Conservation (phyloP, 257 asterid genomes). For the Handroanthus guayacan region DNA sequence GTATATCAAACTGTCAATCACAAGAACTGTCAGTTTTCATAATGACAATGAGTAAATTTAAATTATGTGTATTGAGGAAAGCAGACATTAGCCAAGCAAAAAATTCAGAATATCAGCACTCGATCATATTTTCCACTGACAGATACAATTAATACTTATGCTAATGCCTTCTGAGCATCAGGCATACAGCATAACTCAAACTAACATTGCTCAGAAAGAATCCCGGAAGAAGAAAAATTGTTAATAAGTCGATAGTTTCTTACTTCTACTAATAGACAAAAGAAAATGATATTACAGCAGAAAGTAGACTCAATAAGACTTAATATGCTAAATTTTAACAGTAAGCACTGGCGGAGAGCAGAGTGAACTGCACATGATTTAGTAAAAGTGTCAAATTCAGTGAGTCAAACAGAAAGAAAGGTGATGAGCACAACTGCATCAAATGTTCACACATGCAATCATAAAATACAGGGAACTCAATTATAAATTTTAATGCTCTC, state of each 20-base stretch:
- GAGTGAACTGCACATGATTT: constrained; percentile 9
- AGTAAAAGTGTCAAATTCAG: constrained; percentile 9
- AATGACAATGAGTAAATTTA: constrained; percentile 22
- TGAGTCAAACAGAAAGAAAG: neutral
- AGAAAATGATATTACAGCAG: neutral
- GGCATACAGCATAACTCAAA: constrained; percentile 19
- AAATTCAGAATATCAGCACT: constrained; percentile 16
- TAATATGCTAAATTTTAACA: neutral
- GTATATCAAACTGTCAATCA: constrained; percentile 48
- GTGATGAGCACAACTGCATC: neutral
- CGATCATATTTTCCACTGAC: constrained; percentile 8
- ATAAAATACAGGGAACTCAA: neutral
- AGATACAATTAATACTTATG: constrained; percentile 28
- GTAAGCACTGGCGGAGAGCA: constrained; percentile 1
- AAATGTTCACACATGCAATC: neutral
- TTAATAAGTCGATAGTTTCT: neutral
- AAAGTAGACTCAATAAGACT: constrained; percentile 11
- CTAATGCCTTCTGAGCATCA: neutral
- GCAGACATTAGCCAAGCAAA: constrained; percentile 28
- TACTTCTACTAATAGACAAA: neutral
- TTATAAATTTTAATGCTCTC: neutral
- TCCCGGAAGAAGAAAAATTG: neutral
- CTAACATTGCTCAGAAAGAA: constrained; percentile 10
- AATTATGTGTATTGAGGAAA: constrained; percentile 20
- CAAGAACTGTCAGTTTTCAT: constrained; percentile 29